These are phyloP conservation scores for Pleurotus platypus DNA, from an alignment of 768 basidiomycete species.

Conservation along the genomic window DNA sequence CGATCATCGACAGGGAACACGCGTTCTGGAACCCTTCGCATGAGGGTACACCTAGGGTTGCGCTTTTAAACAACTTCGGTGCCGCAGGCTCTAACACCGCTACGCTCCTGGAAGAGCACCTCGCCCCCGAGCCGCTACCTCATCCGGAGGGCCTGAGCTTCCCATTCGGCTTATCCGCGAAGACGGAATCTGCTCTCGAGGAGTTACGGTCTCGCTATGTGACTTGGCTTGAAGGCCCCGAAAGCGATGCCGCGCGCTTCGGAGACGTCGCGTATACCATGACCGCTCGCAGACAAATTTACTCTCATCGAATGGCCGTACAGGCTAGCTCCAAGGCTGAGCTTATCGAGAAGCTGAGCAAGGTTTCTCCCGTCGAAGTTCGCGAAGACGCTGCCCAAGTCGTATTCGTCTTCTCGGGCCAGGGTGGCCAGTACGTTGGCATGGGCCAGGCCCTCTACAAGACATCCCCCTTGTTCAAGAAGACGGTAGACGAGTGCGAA, in stretches of 20 bases:
- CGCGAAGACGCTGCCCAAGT: slow-evolving; percentile 26
- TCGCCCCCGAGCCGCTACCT: slow-evolving; percentile 7
- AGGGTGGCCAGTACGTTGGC: slow-evolving; percentile 62
- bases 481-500: slow-evolving; percentile 58
- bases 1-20: slow-evolving; percentile 39
- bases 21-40: slow-evolving; percentile 39
- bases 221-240: slow-evolving; percentile 37
- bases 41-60: slow-evolving; percentile 37
- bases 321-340: slow-evolving; percentile 40
- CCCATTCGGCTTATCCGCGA: slow-evolving; percentile 63
- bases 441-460: slow-evolving; percentile 62
- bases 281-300: slow-evolving; percentile 61
- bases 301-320: slow-evolving; percentile 49
- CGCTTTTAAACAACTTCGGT: slow-evolving; percentile 73
- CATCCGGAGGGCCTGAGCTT: slow-evolving; percentile 19
- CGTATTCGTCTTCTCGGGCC: slow-evolving; percentile 72
- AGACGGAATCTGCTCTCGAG: slow-evolving; percentile 44
- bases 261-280: slow-evolving; percentile 63
- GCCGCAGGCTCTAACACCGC: slow-evolving; percentile 71
- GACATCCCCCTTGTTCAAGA: slow-evolving; percentile 42
- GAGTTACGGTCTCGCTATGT: slow-evolving; percentile 44
- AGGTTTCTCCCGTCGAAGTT: slow-evolving; percentile 27
- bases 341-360: slow-evolving; percentile 40
- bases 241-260: slow-evolving; percentile 23
- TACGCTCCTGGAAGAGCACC: slow-evolving; percentile 54